phyloP scores from a whole-genome alignment of 129 eudicot species.

The Flaveria robusta region DNA sequence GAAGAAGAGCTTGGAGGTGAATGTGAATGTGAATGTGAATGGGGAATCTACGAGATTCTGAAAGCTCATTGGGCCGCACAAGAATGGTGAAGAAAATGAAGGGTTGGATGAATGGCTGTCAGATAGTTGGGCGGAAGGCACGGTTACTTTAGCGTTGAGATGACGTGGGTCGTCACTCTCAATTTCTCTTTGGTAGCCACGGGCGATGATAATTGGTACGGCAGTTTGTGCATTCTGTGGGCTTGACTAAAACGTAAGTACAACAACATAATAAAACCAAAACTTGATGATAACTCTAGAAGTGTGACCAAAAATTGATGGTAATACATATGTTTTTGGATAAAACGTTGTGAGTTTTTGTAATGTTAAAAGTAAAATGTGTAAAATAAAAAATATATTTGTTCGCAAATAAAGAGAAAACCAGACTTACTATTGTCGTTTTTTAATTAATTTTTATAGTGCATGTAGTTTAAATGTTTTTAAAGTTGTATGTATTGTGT shows the following conservation, averaged over 20 bases:
- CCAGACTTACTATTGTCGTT: too few species aligned
- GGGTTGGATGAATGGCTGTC: slow-evolving; percentile 30
- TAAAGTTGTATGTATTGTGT: too few species aligned
- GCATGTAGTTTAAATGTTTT: too few species aligned
- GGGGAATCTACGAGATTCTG: slow-evolving; percentile 9
- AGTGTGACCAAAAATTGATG: too few species aligned
- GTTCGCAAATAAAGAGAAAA: too few species aligned
- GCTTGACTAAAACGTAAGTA: background rate
- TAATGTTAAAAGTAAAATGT: too few species aligned
- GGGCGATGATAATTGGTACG: background rate
- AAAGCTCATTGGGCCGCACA: background rate
- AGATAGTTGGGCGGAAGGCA: background rate
- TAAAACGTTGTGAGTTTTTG: too few species aligned
- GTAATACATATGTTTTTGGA: too few species aligned
- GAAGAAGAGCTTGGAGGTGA: background rate
- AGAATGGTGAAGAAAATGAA: slow-evolving; percentile 1
- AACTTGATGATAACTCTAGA: too few species aligned
- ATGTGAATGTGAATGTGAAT: slow-evolving; percentile 13
- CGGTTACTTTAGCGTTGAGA: slow-evolving; percentile 26
- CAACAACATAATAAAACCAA: too few species aligned
- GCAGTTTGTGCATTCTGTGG: slow-evolving; percentile 17
- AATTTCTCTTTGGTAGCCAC: slow-evolving; percentile 26
- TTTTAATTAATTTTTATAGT: too few species aligned
- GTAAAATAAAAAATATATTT: too few species aligned
- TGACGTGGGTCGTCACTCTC: slow-evolving; percentile 6